Evolutionary conservation across 305 asterid genomes (phyloP).

Genomic region (Rubia peregrina): DNA sequence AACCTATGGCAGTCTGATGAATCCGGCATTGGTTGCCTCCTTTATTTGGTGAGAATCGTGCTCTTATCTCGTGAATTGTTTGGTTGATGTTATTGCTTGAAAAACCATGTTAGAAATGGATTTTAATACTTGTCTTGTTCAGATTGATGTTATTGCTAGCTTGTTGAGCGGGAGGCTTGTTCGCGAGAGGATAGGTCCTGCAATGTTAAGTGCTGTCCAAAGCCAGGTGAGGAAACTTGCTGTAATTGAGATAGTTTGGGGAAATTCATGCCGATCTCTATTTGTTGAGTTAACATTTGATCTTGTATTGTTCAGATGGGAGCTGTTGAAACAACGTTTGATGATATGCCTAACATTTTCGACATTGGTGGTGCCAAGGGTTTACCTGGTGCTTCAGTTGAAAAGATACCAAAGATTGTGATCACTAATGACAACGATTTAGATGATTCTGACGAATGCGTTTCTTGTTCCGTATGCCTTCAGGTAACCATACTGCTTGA

Average conservation of each 20-base stretch:
- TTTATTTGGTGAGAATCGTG: conserved; percentile 62
- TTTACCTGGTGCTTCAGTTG: conserved; percentile 69
- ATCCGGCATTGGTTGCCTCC: conserved; percentile 87
- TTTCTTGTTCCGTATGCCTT: conserved; percentile 96
- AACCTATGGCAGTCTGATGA: conserved; percentile 88
- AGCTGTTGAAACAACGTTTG: conserved; percentile 72
- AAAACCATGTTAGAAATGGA: background rate
- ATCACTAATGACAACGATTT: conserved; percentile 45
- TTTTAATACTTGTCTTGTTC: conserved; percentile 17
- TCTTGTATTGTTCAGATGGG: conserved; percentile 61
- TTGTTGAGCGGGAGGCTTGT: conserved; percentile 92
- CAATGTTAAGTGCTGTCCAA: conserved; percentile 97
- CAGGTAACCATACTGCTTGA: conserved; percentile 40
- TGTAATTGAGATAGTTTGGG: background rate
- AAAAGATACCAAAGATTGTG: conserved; percentile 72
- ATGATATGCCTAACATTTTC: conserved; percentile 68
- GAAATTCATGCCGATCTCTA: background rate
- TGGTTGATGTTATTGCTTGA: background rate
- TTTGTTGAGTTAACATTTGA: conserved; percentile 17
- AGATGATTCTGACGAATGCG: conserved; percentile 71
- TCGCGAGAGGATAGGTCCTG: conserved; percentile 96
- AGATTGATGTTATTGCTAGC: conserved; percentile 97
- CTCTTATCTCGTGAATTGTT: background rate
- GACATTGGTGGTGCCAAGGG: conserved; percentile 96
- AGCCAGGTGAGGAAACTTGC: conserved; percentile 55